A percentile compares a stretch with the other conserved stretches of the same genome.
Evolutionary conservation across 164 flowering plant species (phyloP).

Genomic region (Taxillus chinensis): DNA sequence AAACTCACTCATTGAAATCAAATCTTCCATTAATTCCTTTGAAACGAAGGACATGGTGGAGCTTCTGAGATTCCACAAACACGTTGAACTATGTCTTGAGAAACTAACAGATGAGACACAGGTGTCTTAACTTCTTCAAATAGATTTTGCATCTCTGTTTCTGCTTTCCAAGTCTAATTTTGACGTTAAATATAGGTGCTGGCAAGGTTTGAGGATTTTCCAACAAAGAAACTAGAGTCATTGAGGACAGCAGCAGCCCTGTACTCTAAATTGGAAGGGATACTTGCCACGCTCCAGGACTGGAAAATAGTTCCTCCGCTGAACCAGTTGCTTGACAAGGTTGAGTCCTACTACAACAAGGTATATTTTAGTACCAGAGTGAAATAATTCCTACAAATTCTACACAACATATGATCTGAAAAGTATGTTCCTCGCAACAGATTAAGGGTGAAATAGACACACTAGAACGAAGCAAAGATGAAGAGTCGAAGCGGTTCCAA

Average conservation of each 20-base stretch:
- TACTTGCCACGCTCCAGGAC: neutral
- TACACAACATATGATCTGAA: neutral
- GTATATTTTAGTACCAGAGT: neutral
- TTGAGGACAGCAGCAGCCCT: neutral
- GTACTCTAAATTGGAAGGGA: neutral
- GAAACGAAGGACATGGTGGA: neutral
- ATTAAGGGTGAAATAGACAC: constrained; percentile 39
- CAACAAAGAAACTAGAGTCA: neutral
- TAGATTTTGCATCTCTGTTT: no score
- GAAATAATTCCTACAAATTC: no score
- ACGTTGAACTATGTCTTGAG: neutral
- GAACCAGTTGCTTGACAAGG: neutral
- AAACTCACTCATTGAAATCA: neutral
- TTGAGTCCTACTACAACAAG: neutral
- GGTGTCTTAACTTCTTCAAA: neutral
- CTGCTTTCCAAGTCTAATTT: no score
- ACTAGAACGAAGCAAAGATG: constrained; percentile 69
- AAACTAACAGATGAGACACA: neutral
- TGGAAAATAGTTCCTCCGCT: neutral
- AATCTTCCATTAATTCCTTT: neutral
- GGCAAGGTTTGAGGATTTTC: neutral
- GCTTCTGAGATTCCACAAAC: neutral
- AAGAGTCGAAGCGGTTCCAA: constrained; percentile 59
- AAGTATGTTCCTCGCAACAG: neutral
- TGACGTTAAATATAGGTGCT: neutral